Conservation (phyloP, 2,329 filamentous ascomycete species). For the Cladosporium cucumerinum region DNA sequence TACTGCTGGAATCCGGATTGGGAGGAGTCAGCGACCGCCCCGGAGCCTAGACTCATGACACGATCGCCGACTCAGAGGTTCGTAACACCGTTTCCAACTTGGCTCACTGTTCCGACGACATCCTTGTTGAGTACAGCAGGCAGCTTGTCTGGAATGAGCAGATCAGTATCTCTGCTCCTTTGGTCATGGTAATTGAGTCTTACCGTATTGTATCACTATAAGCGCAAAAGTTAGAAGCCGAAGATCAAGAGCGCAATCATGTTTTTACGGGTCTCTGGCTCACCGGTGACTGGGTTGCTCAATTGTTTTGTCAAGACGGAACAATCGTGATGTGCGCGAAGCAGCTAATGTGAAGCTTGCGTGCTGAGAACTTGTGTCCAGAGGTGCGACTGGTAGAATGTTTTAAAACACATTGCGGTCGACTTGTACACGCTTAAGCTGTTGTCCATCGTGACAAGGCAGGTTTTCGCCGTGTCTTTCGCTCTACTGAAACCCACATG, state of each 20-base stretch:
- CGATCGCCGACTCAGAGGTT: background rate
- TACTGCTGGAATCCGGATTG: slow-evolving; percentile 9
- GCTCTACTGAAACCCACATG: background rate
- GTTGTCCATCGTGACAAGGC: background rate
- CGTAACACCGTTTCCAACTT: background rate
- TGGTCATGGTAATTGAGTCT: slow-evolving; percentile 10
- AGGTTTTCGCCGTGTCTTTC: background rate
- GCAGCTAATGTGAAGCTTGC: background rate
- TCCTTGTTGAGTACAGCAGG: slow-evolving; percentile 9
- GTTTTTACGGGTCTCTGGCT: background rate
- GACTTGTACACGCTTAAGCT: background rate
- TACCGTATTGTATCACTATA: background rate
- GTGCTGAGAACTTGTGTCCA: background rate
- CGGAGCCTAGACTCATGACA: slow-evolving; percentile 1
- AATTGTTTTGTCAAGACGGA: too few relatives aligned
- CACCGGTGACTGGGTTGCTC: background rate
- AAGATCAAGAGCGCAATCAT: background rate
- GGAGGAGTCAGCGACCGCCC: background rate
- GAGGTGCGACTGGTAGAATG: background rate
- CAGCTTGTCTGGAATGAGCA: slow-evolving; percentile 4
- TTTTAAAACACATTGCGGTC: background rate
- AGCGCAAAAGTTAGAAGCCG: background rate
- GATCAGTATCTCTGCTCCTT: slow-evolving; percentile 2
- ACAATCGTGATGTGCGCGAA: background rate
- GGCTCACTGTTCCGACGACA: background rate